phyloP scores from a whole-genome alignment of 192 early-diverging fungal genomes.

The Rhizoclosmatium globosum region DNA sequence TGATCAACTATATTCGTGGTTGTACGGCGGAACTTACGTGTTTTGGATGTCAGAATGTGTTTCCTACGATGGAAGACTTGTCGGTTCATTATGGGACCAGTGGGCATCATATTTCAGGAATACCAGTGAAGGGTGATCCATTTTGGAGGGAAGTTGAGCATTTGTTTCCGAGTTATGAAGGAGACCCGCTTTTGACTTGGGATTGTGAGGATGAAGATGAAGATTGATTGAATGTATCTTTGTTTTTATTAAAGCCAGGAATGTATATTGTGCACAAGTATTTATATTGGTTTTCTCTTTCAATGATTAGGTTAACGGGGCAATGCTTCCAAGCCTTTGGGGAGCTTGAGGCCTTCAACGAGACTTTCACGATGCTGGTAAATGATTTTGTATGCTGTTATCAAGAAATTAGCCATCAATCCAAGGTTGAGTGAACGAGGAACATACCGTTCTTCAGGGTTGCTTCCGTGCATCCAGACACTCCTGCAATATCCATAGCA shows the following conservation, averaged over 20 bases:
- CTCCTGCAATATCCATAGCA: constrained; percentile 80
- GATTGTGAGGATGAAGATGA: constrained; percentile 74
- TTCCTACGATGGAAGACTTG: constrained; percentile 58
- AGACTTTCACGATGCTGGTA: constrained; percentile 58
- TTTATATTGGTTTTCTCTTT: too few relatives aligned
- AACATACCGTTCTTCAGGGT: constrained; percentile 76
- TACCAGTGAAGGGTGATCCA: constrained; percentile 23
- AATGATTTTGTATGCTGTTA: constrained; percentile 57
- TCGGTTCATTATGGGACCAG: constrained; percentile 63
- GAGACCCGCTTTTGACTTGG: constrained; percentile 85
- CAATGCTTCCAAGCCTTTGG: constrained; percentile 34
- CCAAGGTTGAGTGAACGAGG: neutral
- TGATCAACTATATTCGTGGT: constrained; percentile 84
- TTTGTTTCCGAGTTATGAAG: constrained; percentile 82
- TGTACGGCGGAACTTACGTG: constrained; percentile 70
- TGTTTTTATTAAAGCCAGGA: too few relatives aligned
- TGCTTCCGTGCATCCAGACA: constrained; percentile 91
- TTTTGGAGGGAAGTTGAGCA: constrained; percentile 82
- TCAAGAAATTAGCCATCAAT: neutral
- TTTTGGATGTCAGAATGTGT: constrained; percentile 69
- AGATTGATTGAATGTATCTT: too few relatives aligned
- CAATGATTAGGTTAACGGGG: neutral
- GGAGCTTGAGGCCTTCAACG: constrained; percentile 45
- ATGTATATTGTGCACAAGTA: too few relatives aligned
- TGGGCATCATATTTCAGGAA: constrained; percentile 31